A percentile compares a stretch with the other conserved stretches of the same genome.
phyloP scores from a whole-genome alignment of 805 yeast genomes.

The Saccharomycopsis synnaedendra region DNA sequence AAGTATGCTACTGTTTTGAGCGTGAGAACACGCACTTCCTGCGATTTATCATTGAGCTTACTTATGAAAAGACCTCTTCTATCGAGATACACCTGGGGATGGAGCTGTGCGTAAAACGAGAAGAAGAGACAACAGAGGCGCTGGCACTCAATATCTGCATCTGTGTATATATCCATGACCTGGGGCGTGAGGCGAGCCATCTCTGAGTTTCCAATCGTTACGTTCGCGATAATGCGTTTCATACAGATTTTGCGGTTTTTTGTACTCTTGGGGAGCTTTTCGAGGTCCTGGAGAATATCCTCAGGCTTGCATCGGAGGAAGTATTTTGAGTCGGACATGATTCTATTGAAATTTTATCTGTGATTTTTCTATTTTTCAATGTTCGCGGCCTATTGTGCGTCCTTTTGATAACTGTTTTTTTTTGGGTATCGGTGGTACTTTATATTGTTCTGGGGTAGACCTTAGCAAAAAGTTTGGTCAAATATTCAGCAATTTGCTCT shows the following conservation, averaged over 20 bases:
- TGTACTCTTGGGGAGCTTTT: conserved; percentile 9
- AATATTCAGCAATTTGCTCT: too few species aligned
- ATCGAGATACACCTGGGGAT: conserved; percentile 42
- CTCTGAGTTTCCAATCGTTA: conserved; percentile 74
- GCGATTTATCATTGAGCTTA: conserved; percentile 33
- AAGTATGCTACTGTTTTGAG: conserved; percentile 43
- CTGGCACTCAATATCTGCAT: conserved; percentile 58
- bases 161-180: conserved; percentile 39
- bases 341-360: not conserved
- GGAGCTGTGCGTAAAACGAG: conserved; percentile 44
- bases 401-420: not conserved
- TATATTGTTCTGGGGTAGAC: not conserved
- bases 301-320: conserved; percentile 20
- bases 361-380: too few species aligned
- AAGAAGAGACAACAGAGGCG: conserved; percentile 62
- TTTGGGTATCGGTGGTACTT: not conserved
- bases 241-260: conserved; percentile 37
- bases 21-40: conserved; percentile 31
- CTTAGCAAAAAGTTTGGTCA: not conserved
- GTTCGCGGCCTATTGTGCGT: not conserved
- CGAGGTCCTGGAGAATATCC: conserved; percentile 22
- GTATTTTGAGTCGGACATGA: conserved; percentile 17
- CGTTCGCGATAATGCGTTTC: conserved; percentile 70
- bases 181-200: conserved; percentile 59
- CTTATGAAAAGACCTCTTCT: conserved; percentile 43